Evolutionary conservation across 768 basidiomycete species (phyloP), one percentile per base, ranked within the genome.

Genomic region (Glaciozyma antarctica): DNA sequence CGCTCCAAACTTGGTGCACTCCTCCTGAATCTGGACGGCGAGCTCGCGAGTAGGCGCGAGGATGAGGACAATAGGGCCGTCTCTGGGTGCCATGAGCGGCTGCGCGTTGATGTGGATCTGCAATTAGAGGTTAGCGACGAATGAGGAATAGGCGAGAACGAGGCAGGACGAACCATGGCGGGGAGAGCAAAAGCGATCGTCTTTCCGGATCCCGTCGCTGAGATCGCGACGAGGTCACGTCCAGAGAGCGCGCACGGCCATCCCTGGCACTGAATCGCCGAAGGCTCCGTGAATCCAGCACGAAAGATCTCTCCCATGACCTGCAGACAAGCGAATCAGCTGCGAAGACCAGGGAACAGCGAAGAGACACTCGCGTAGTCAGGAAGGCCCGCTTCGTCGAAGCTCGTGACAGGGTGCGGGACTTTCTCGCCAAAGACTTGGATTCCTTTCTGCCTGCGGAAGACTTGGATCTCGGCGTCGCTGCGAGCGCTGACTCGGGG

Each of bases 281-380:
- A 92, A 0, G 95, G 95, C 2, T 82, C 76, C 34, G 84, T 77
- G 79, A 99, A 99, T 41, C 95, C 95, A 79, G 95, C 91, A 13
- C 45, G 43, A 43, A 47, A 47, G 44, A 58, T 47, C 58, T 47
- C 58, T 60, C 84, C 79, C 86, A 97, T 85, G 67, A 99, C 83
- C 98, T 98, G 95, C 98, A 21, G 93, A 88, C 76, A 97, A 95
- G 75, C 95, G 95, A 74, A 98, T 98, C 56, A 95, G 87, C 10
- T 94, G 91, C 0, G 95, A 95, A 2, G 82, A 76, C 38, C 84
- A 77, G 79, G 98, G 98, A 38, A 94, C 95, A 79, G 95, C 91
- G 12, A 41, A 60, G 84, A 79, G n/a, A n/a, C n/a, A 86, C 95
- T 85, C 66, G 98, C 83, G 78, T 98, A 98, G 72, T 94, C 90